Conservation (phyloP, 345 rosid genomes). For the Acer campestre region DNA sequence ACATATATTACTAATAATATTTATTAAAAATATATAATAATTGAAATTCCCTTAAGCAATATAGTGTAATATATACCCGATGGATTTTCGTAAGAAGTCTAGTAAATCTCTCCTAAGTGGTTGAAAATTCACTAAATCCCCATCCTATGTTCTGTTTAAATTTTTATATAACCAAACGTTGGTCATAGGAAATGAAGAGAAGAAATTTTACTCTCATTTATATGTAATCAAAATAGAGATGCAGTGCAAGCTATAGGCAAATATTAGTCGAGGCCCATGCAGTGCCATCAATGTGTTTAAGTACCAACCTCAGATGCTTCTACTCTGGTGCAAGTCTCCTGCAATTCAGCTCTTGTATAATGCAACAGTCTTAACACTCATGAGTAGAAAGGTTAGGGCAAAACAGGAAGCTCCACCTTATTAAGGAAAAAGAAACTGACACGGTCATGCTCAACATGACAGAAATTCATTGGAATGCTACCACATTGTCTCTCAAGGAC, state of each 20-base stretch:
- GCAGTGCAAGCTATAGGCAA: not conserved
- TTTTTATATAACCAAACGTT: not conserved
- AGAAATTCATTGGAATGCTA: slow-evolving; percentile 51
- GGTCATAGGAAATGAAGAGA: not conserved
- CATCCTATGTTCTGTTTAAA: not conserved
- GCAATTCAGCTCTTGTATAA: not conserved
- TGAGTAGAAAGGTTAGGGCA: slow-evolving; percentile 38
- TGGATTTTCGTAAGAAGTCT: not conserved
- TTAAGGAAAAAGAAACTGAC: slow-evolving; percentile 66
- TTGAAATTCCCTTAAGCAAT: too few relatives aligned
- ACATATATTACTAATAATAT: too few relatives aligned
- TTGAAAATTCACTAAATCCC: not conserved
- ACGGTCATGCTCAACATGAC: slow-evolving; percentile 66
- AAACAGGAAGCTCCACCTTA: slow-evolving; percentile 43
- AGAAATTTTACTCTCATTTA: not conserved
- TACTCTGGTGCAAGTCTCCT: not conserved
- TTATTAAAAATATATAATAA: too few relatives aligned
- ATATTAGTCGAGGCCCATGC: not conserved
- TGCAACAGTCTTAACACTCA: not conserved
- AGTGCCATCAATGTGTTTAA: not conserved
- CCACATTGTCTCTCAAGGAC: slow-evolving; percentile 50
- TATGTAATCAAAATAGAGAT: not conserved
- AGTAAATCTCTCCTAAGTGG: not conserved
- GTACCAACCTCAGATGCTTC: not conserved
- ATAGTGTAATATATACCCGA: too few relatives aligned